These are phyloP conservation scores for Coemansia sp. DNA, from an alignment of 192 early-diverging fungal genomes.

Conservation along the genomic window DNA sequence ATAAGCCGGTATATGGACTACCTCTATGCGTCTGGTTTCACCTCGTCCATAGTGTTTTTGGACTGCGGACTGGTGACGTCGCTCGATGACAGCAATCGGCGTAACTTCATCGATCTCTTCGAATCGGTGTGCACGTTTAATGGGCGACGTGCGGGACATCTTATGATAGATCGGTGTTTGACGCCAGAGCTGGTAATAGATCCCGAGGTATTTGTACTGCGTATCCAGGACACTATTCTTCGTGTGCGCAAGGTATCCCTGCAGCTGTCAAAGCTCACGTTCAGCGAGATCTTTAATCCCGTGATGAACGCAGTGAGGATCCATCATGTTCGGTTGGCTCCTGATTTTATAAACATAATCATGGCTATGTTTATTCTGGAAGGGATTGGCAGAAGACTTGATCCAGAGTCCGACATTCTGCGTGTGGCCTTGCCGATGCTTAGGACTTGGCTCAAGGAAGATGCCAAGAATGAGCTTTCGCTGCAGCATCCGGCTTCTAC, in stretches of 20 bases:
- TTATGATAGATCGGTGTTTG: constrained; percentile 87
- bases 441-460: constrained; percentile 53
- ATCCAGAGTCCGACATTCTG: constrained; percentile 89
- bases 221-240: constrained; percentile 77
- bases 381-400: constrained; percentile 87
- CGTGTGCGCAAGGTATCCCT: constrained; percentile 67
- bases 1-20: constrained; percentile 33
- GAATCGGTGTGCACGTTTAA: constrained; percentile 82
- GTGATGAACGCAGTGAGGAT: constrained; percentile 85
- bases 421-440: constrained; percentile 74
- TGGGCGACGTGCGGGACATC: constrained; percentile 71
- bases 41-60: constrained; percentile 76
- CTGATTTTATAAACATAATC: constrained; percentile 92
- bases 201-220: constrained; percentile 71
- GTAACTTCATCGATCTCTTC: constrained; percentile 92
- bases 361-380: constrained; percentile 90
- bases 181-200: constrained; percentile 69
- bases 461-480: constrained; percentile 30
- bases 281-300: constrained; percentile 73
- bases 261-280: constrained; percentile 74
- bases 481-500: constrained; percentile 8
- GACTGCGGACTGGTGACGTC: constrained; percentile 89
- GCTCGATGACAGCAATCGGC: constrained; percentile 68
- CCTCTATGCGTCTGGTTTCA: constrained; percentile 67
- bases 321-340: constrained; percentile 91